phyloP scores from a whole-genome alignment of 352 stramenopile genomes.

The Globisporangium irregulare region DNA sequence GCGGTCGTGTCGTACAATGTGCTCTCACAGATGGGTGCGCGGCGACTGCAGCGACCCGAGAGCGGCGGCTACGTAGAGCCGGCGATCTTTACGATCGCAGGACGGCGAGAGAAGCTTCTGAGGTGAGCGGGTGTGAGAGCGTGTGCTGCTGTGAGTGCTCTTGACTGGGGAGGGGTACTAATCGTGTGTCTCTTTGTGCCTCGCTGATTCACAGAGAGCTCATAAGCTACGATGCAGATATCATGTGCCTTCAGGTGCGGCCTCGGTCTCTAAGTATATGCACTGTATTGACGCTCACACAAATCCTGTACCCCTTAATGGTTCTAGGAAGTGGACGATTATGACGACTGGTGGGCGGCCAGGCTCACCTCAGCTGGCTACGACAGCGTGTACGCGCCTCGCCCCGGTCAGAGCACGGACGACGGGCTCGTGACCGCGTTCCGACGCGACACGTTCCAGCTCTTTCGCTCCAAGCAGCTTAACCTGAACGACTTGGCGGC shows the following conservation, averaged over 20 bases:
- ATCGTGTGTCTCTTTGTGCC: not conserved
- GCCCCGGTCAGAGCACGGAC: constrained; percentile 30
- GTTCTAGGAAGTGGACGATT: constrained; percentile 80
- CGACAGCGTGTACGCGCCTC: constrained; percentile 71
- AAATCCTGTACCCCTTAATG: not conserved
- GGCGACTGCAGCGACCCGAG: constrained; percentile 40
- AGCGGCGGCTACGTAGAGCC: constrained; percentile 45
- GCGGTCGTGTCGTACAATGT: constrained; percentile 82
- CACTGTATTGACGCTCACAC: not conserved
- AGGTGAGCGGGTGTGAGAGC: constrained; percentile 20
- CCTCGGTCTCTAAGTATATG: not conserved
- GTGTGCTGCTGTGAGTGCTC: not conserved
- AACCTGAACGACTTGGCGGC: constrained; percentile 54
- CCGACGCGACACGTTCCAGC: constrained; percentile 66
- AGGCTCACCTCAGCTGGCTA: constrained; percentile 69
- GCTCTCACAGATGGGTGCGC: constrained; percentile 73
- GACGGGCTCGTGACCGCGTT: constrained; percentile 85
- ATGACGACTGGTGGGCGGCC: constrained; percentile 79
- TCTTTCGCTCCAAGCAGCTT: constrained; percentile 61
- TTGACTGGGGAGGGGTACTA: not conserved
- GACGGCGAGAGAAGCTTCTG: constrained; percentile 54
- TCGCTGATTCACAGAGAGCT: constrained; percentile 46
- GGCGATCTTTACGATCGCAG: constrained; percentile 51
- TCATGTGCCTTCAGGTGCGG: constrained; percentile 80
- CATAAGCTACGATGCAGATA: constrained; percentile 70